Conservation (phyloP, 73 alveolate genomes). For the Symbiodinium natans region DNA sequence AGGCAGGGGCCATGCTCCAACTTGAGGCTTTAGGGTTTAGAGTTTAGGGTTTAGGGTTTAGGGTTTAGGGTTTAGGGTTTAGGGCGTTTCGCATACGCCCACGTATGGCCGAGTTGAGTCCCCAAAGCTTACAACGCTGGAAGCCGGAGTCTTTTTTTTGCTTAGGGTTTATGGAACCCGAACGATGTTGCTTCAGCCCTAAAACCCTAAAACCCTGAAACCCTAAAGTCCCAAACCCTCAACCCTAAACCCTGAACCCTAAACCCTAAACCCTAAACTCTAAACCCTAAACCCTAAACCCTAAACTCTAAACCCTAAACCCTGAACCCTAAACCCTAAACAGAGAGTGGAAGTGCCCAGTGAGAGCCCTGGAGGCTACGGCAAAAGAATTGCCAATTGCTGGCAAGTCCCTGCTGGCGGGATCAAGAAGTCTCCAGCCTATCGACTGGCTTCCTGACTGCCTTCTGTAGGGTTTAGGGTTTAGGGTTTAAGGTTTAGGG, state of each 20-base stretch:
- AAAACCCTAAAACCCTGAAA: too few relatives aligned
- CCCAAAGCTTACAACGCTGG: too few relatives aligned
- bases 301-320: neutral
- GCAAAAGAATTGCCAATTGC: neutral
- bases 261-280: too few relatives aligned
- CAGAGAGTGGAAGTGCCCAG: too few relatives aligned
- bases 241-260: too few relatives aligned
- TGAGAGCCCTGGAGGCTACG: neutral
- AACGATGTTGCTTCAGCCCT: too few relatives aligned
- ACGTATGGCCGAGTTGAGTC: too few relatives aligned
- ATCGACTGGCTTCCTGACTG: neutral
- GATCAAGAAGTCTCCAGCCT: neutral
- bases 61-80: neutral
- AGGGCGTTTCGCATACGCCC: neutral
- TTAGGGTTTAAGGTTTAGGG: neutral
- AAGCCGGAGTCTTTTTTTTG: too few relatives aligned
- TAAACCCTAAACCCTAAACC: neutral
- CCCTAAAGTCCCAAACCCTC: neutral
- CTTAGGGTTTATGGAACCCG: too few relatives aligned
- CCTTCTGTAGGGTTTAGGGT: neutral
- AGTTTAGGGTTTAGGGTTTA: neutral
- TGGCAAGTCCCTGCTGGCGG: neutral
- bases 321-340: neutral
- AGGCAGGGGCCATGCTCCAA: neutral
- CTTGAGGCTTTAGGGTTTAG: neutral